Percentiles rank a stretch among this genome's conserved stretches.
Conservation (phyloP, 2,329 filamentous ascomycete genomes). For the Neobulgaria alba region DNA sequence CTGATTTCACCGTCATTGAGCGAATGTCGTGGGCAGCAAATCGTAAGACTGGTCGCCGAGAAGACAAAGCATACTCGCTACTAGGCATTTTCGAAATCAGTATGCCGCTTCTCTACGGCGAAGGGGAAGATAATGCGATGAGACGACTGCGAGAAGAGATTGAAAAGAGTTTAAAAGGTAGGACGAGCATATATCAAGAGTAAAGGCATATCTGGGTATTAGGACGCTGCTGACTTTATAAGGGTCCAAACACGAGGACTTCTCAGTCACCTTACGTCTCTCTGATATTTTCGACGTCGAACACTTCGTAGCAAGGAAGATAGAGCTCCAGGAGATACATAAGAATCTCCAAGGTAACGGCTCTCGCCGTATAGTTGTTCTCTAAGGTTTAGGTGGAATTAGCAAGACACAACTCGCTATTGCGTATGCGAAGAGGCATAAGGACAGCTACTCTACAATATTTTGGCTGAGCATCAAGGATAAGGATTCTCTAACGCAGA, state of each 20-base stretch:
- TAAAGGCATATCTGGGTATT: neutral
- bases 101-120: slow-evolving; percentile 37
- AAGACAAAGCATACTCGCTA: slow-evolving; percentile 38
- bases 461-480: slow-evolving; percentile 12
- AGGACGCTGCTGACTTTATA: slow-evolving; percentile 5
- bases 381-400: slow-evolving; percentile 4
- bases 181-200: neutral
- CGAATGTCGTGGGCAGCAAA: slow-evolving; percentile 33
- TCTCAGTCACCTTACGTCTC: slow-evolving; percentile 26
- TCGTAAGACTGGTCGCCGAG: slow-evolving; percentile 28
- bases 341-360: slow-evolving; percentile 20
- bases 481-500: slow-evolving; percentile 22
- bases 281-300: slow-evolving; percentile 20
- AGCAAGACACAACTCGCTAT: slow-evolving; percentile 30
- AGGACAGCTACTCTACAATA: slow-evolving; percentile 13
- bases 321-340: slow-evolving; percentile 28
- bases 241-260: slow-evolving; percentile 15
- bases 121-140: slow-evolving; percentile 29
- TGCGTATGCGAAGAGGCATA: slow-evolving; percentile 26
- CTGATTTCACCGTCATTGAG: slow-evolving; percentile 11
- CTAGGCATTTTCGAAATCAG: slow-evolving; percentile 37
- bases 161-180: slow-evolving; percentile 6
- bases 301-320: slow-evolving; percentile 28
- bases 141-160: slow-evolving; percentile 30
- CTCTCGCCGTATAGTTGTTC: slow-evolving; percentile 6